A percentile compares a stretch with the other conserved stretches of the same genome.
Evolutionary conservation across 805 yeast species (phyloP).

Genomic region (Wickerhamia fluorescens): DNA sequence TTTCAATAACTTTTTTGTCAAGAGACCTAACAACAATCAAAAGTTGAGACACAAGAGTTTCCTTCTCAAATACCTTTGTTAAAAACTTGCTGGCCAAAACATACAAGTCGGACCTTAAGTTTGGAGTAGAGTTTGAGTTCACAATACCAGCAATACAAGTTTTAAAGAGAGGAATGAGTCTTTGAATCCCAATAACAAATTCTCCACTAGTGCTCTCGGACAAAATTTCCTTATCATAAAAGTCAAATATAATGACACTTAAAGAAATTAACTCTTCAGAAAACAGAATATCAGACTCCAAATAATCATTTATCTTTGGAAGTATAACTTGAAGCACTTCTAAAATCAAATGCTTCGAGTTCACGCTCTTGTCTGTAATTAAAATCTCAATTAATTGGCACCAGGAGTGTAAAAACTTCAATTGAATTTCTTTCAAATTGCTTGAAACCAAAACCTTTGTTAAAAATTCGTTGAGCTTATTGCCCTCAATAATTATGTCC

Average conservation of each 20-base stretch:
- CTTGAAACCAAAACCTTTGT: constrained; percentile 40
- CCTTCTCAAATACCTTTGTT: constrained; percentile 39
- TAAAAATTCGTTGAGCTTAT: constrained; percentile 29
- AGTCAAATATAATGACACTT: constrained; percentile 61
- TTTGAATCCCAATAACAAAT: constrained; percentile 30
- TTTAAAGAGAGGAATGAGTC: constrained; percentile 63
- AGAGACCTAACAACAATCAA: constrained; percentile 51
- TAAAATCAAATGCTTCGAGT: constrained; percentile 51
- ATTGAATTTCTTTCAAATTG: constrained; percentile 45
- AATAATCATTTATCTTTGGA: constrained; percentile 71
- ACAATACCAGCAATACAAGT: constrained; percentile 69
- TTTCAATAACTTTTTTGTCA: constrained; percentile 53
- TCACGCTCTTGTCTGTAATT: constrained; percentile 53
- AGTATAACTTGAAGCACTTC: constrained; percentile 70
- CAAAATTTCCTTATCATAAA: constrained; percentile 38
- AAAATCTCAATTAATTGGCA: constrained; percentile 68
- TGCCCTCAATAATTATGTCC: constrained; percentile 19
- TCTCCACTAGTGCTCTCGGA: constrained; percentile 10
- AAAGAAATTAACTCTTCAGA: constrained; percentile 75
- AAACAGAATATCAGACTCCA: constrained; percentile 56
- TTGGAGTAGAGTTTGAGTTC: constrained; percentile 59
- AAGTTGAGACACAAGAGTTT: constrained; percentile 39
- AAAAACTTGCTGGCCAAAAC: constrained; percentile 63
- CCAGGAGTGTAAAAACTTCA: constrained; percentile 74
- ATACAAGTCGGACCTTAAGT: constrained; percentile 73